phyloP scores from a whole-genome alignment of 169 alveolate species.

The Plasmodium gaboni region DNA sequence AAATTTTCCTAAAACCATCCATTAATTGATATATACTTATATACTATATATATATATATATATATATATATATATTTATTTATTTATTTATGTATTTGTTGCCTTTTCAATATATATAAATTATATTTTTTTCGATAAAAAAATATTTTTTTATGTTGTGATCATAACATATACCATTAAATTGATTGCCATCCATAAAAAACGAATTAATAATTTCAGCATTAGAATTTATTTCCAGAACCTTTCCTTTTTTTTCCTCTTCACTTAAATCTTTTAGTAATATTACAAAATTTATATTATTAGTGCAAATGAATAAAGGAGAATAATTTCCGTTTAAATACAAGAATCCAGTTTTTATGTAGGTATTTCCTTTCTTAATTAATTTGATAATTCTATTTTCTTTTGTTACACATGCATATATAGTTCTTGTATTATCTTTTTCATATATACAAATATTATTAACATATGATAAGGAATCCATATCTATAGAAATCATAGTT shows the following conservation, averaged over 20 bases:
- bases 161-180: conserved; percentile 75
- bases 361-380: conserved; percentile 63
- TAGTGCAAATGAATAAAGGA: conserved; percentile 61
- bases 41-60: background rate
- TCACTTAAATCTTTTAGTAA: conserved; percentile 76
- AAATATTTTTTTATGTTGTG: conserved; percentile 41
- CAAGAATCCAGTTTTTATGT: conserved; percentile 34
- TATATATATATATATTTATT: background rate
- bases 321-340: conserved; percentile 57
- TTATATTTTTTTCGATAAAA: conserved; percentile 56
- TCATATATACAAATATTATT: conserved; percentile 64
- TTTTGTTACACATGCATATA: conserved; percentile 67
- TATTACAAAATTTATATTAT: conserved; percentile 50
- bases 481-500: conserved; percentile 48
- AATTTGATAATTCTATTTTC: conserved; percentile 67
- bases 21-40: no score
- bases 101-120: conserved; percentile 35
- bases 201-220: conserved; percentile 61
- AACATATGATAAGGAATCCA: conserved; percentile 29
- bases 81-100: background rate
- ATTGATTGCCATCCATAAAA: conserved; percentile 44
- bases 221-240: conserved; percentile 49
- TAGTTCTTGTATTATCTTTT: conserved; percentile 12
- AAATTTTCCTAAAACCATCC: no score
- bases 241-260: conserved; percentile 41